Evolutionary conservation across 1,284 basidiomycete genomes (phyloP).

Genomic region (Porodaedalea pini): DNA sequence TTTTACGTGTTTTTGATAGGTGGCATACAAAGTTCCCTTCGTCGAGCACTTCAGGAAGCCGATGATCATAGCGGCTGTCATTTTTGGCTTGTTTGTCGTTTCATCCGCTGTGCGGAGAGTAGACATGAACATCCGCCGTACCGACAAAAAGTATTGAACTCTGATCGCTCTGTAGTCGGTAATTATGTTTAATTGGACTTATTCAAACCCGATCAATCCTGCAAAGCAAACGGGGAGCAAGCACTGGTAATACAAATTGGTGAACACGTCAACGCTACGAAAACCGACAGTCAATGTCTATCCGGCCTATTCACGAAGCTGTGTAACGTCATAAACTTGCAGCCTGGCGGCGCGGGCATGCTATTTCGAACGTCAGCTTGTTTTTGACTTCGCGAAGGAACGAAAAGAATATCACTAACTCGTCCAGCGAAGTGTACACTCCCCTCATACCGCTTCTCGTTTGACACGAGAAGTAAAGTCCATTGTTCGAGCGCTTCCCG

Average conservation of each 20-base stretch:
- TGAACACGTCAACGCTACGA: neutral
- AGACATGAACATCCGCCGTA: slow-evolving; percentile 38
- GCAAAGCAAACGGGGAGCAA: neutral
- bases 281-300: neutral
- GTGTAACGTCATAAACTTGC: slow-evolving; percentile 20
- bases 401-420: slow-evolving; percentile 35
- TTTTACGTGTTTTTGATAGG: slow-evolving; percentile 41
- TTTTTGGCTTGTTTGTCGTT: slow-evolving; percentile 62
- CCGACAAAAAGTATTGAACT: slow-evolving; percentile 12
- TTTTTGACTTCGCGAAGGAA: neutral
- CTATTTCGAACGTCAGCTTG: neutral
- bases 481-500: slow-evolving; percentile 41
- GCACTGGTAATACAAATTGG: neutral
- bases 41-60: slow-evolving; percentile 83
- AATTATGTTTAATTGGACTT: slow-evolving; percentile 8
- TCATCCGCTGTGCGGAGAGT: slow-evolving; percentile 60
- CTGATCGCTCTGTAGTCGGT: slow-evolving; percentile 5
- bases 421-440: slow-evolving; percentile 46
- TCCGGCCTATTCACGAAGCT: slow-evolving; percentile 14
- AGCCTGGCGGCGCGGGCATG: slow-evolving; percentile 15
- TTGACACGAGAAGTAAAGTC: slow-evolving; percentile 50
- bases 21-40: slow-evolving; percentile 79
- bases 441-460: slow-evolving; percentile 36
- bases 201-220: neutral
- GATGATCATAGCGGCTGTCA: slow-evolving; percentile 64